Evolutionary conservation across 352 stramenopile genomes (phyloP).

Genomic region (Pythium biforme): DNA sequence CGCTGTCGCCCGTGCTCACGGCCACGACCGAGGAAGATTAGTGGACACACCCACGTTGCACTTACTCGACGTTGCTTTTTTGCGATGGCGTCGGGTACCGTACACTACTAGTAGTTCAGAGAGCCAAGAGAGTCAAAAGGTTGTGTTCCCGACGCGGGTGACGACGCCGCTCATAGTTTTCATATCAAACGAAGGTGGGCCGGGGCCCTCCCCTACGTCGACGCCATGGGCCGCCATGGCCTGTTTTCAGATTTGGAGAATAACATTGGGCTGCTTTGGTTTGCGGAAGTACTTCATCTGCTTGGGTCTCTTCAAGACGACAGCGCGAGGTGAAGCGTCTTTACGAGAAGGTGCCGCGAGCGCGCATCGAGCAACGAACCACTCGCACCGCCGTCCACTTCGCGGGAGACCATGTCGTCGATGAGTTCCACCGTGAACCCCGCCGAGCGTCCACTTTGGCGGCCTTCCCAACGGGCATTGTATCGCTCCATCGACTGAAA

Average conservation of each 20-base stretch:
- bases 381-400: constrained; percentile 30
- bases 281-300: background rate
- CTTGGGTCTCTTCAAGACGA: constrained; percentile 21
- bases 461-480: constrained; percentile 27
- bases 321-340: constrained; percentile 68
- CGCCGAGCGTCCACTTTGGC: constrained; percentile 21
- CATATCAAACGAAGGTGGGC: constrained; percentile 1
- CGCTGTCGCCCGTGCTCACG: constrained; percentile 63
- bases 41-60: background rate
- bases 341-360: constrained; percentile 65
- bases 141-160: background rate
- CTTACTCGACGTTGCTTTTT: background rate
- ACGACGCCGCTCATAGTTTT: background rate
- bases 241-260: background rate
- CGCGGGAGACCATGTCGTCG: constrained; percentile 55
- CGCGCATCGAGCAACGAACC: constrained; percentile 50
- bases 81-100: background rate
- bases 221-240: background rate
- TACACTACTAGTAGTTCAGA: constrained; percentile 16
- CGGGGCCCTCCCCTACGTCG: background rate
- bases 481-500: constrained; percentile 65
- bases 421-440: constrained; percentile 61
- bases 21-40: constrained; percentile 49
- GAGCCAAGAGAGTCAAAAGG: background rate
- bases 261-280: constrained; percentile 3